Evolutionary conservation across 1,284 basidiomycete genomes (phyloP).

Genomic region (Rhizopogon parksii): DNA sequence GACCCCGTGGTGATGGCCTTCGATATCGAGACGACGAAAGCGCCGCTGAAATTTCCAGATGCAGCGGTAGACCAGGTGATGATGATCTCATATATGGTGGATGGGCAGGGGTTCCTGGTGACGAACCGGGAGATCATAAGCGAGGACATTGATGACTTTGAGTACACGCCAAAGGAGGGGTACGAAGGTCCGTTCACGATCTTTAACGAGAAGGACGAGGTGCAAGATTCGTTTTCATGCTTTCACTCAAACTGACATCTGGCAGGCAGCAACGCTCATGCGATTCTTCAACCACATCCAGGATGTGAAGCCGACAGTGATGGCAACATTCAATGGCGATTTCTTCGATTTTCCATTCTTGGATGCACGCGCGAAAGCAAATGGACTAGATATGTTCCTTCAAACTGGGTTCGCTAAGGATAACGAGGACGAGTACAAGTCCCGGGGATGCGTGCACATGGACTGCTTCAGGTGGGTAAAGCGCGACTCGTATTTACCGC

Average conservation of each 20-base stretch:
- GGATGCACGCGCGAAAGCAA: slow-evolving; percentile 78
- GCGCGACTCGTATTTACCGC: slow-evolving; percentile 97
- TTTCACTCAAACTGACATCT: not conserved
- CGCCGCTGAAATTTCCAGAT: slow-evolving; percentile 98
- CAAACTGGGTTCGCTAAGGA: slow-evolving; percentile 94
- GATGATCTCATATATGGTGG: slow-evolving; percentile 99
- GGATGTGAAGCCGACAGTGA: slow-evolving; percentile 91
- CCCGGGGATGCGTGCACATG: slow-evolving; percentile 92
- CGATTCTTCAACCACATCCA: slow-evolving; percentile 94
- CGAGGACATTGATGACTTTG: slow-evolving; percentile 98
- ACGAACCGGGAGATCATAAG: slow-evolving; percentile 97
- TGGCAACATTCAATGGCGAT: slow-evolving; percentile 99
- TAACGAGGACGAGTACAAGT: slow-evolving; percentile 94
- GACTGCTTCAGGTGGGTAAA: slow-evolving; percentile 99
- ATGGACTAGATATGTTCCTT: slow-evolving; percentile 94
- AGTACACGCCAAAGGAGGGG: slow-evolving; percentile 97
- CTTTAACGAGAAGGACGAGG: slow-evolving; percentile 94
- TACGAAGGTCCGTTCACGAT: slow-evolving; percentile 97
- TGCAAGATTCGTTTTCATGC: slow-evolving; percentile 20
- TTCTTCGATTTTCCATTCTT: slow-evolving; percentile 99
- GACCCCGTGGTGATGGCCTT: slow-evolving; percentile 99
- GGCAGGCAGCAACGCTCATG: slow-evolving; percentile 67
- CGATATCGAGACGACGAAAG: slow-evolving; percentile 99
- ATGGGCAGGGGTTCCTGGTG: slow-evolving; percentile 95
- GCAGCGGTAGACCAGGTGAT: slow-evolving; percentile 95